Evolutionary conservation across 768 basidiomycete genomes (phyloP).

Genomic region (Leucosporidium scottii): DNA sequence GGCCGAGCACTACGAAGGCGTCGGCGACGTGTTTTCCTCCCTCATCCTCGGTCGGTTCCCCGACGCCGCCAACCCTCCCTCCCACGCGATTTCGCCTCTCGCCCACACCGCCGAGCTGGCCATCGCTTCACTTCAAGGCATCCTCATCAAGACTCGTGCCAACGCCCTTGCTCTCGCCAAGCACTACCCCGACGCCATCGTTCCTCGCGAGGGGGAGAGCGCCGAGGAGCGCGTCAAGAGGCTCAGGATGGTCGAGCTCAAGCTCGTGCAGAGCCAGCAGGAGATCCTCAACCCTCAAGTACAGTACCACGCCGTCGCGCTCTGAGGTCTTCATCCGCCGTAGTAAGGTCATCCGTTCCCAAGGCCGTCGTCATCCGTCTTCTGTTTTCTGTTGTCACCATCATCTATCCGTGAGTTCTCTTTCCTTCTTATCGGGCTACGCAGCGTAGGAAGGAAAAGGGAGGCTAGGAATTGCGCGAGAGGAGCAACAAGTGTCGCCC

Average conservation of each 20-base stretch:
- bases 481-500: constrained; percentile 40
- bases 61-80: background rate
- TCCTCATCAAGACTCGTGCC: constrained; percentile 58
- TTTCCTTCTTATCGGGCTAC: background rate
- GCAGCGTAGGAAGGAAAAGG: background rate
- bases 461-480: constrained; percentile 14
- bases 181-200: constrained; percentile 56
- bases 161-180: constrained; percentile 55
- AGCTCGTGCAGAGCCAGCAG: constrained; percentile 56
- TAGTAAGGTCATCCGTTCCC: background rate
- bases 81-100: constrained; percentile 45
- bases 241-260: constrained; percentile 79
- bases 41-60: constrained; percentile 74
- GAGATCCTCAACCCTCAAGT: constrained; percentile 34
- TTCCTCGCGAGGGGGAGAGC: constrained; percentile 31
- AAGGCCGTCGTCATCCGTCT: background rate
- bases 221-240: constrained; percentile 56
- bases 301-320: constrained; percentile 24
- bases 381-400: constrained; percentile 4
- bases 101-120: constrained; percentile 61
- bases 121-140: constrained; percentile 65
- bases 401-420: constrained; percentile 1
- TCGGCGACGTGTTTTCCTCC: constrained; percentile 93
- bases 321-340: constrained; percentile 5
- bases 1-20: constrained; percentile 89